Base-by-base conservation (phyloP, 805 yeast genomes). In the Metschnikowia kofuensis region DNA sequence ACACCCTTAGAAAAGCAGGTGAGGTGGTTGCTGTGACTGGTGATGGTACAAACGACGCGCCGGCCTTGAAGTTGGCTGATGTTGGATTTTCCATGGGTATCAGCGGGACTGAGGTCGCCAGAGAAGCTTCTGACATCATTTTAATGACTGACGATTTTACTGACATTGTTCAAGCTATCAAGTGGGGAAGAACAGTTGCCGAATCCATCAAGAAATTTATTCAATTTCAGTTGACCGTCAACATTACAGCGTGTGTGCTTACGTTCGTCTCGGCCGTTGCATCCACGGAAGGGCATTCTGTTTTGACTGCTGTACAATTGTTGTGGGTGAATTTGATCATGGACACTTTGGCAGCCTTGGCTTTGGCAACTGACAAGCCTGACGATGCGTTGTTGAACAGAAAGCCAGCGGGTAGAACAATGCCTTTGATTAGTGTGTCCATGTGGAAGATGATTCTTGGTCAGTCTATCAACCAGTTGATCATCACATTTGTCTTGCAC, bases 11-110 rank as follows among this genome's bases (percentile, higher is more conserved):
- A 60, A 74, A 77, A 35, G 76, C 83, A 62, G 96, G 95, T 26
- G 97, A 94, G 62, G 96, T 92, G 34, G 99, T 94, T 43, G 99
- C 99, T 1, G 98, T 92, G 34, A 94, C 99, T 35, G 99, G 99
- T 64, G 99, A 94, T 67, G 99, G 99, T 69, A 92, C 98, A 8
- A 94, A 94, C 66, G 99, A 94, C 76, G 99, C 98, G 0, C 97
- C 97, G 13, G 98, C 99, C 3, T 78, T 94, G 62, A 89, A 92
- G 63, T 76, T 91, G 50, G 99, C 99, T 0, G 98, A 94, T 70
- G 96, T 94, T 50, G 99, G 99, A 1, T 92, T 94, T 64, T 88
- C 98, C 2, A 94, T 94, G 99, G 99, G 99, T 56, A 89, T 91
- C 52, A 79, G 96, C 8, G 99, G 99, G 56, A 94, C 99, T 2